Evolutionary conservation across 164 flowering plant species (phyloP).

Genomic region (Vitis labrusca): DNA sequence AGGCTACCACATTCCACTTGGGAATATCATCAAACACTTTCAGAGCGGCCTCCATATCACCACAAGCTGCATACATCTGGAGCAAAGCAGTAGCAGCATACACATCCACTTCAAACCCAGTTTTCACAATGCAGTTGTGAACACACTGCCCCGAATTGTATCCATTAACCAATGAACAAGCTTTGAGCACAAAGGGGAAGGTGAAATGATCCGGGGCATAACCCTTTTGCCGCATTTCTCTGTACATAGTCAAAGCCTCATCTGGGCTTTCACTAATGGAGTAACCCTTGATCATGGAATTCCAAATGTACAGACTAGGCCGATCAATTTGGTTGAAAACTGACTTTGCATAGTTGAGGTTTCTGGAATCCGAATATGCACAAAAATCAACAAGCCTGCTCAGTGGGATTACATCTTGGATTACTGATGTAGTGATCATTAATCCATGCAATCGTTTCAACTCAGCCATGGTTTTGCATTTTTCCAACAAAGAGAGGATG

Average conservation of each 20-base stretch:
- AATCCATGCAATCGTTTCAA: conserved; percentile 18
- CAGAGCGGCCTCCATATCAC: conserved; percentile 8
- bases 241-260: conserved; percentile 14
- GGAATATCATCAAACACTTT: conserved; percentile 22
- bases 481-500: conserved; percentile 11
- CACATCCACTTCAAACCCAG: conserved; percentile 19
- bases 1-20: conserved; percentile 30
- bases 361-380: conserved; percentile 3
- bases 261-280: conserved; percentile 10
- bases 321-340: conserved; percentile 11
- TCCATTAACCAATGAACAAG: conserved; percentile 2
- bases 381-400: conserved; percentile 22
- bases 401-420: conserved; percentile 10
- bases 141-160: conserved; percentile 4
- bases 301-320: conserved; percentile 23
- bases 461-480: conserved; percentile 17
- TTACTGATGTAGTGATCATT: conserved; percentile 16
- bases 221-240: conserved; percentile 16
- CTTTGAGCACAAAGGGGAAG: conserved; percentile 16
- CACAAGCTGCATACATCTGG: conserved; percentile 17
- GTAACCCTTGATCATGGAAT: conserved; percentile 25
- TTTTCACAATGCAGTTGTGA: conserved; percentile 14
- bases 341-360: conserved; percentile 11
- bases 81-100: conserved; percentile 11
- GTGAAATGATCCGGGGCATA: conserved; percentile 7